Base-by-base conservation (phyloP, 148 eudicot genomes). In the Vaccinium vitisidaea region DNA sequence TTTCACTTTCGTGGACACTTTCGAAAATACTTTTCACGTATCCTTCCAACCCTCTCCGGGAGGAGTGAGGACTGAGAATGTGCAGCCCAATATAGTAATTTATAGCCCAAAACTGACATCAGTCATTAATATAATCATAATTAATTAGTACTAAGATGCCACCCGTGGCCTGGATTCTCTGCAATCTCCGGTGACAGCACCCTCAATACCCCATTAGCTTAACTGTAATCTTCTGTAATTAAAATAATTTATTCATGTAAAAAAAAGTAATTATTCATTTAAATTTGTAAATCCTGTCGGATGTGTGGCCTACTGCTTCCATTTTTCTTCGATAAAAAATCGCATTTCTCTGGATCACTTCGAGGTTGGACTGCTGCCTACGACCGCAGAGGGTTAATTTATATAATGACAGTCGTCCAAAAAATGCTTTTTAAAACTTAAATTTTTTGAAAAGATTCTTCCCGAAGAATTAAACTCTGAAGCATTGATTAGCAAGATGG, bases 141-240 rank as follows among this genome's bases (percentile, higher is more conserved):
- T 78, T 25, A 53, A 53, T 27, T 78, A 83, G 43, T 16, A 52
- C 50, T 53, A 36, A 67, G 78, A 67, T 67, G 79, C 84, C 78
- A 30, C 78, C 71, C 77, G 78, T 82, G 84, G 67, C 73, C 52
- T 82, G 39, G 65, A 82, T 74, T 52, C 78, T 36, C 84, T 83
- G 84, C 80, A 74, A 21, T 69, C 74, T 69, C 74, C 59, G 19
- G 23, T 74, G 52, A 83, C 21, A 54, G 32, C 27, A n/a, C 30
- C 61, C 80, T 55, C 43, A 43, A 27, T 15, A 18, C 55, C 19
- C 30, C 59, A 54, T 83, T 13, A 27, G 80, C 30, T 75, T 21
- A 25, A 43, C 25, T 25, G 10, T 76, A 6, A 10, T 50, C 52
- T 27, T 52, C 50, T 82, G 18, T 27, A 11, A 27, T 32, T 39